Evolutionary conservation across 148 eudicot species (phyloP).

Genomic region (Dianthus caryophyllus): DNA sequence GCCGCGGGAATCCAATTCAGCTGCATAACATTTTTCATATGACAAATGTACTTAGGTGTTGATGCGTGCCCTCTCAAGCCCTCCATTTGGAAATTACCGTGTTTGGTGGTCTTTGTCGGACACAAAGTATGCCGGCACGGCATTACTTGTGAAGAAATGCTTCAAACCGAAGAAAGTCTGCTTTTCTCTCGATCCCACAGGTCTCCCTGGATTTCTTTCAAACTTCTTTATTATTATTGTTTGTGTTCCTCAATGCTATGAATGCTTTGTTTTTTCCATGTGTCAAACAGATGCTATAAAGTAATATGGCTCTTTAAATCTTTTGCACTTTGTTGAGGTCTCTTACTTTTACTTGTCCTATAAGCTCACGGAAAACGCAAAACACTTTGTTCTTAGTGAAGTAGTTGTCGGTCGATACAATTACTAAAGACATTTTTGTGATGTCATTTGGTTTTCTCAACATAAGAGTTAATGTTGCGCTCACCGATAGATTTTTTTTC

Average conservation of each 20-base stretch:
- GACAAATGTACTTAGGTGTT: conserved; percentile 45
- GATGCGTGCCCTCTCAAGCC: conserved; percentile 83
- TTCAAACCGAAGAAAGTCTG: conserved; percentile 65
- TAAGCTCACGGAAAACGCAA: too few species aligned
- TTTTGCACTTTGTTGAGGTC: too few species aligned
- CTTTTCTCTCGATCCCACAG: conserved; percentile 76
- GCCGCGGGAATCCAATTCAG: not conserved
- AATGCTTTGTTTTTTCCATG: not conserved
- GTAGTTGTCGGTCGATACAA: too few species aligned
- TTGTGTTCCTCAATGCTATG: not conserved
- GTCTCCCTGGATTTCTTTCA: conserved; percentile 27
- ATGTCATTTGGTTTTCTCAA: too few species aligned
- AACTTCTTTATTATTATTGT: not conserved
- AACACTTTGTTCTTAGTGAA: too few species aligned
- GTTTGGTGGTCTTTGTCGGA: conserved; percentile 99
- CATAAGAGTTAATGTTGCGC: too few species aligned
- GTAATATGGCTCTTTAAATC: too few species aligned
- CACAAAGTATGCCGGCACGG: conserved; percentile 98
- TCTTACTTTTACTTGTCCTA: too few species aligned
- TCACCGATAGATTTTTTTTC: too few species aligned
- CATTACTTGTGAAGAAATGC: conserved; percentile 81
- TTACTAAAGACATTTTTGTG: too few species aligned
- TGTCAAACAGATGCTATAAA: not conserved
- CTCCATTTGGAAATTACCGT: conserved; percentile 65
- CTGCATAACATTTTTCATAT: conserved; percentile 7